phyloP scores from a whole-genome alignment of 2,329 filamentous ascomycete genomes.

The Penicillium sp. region DNA sequence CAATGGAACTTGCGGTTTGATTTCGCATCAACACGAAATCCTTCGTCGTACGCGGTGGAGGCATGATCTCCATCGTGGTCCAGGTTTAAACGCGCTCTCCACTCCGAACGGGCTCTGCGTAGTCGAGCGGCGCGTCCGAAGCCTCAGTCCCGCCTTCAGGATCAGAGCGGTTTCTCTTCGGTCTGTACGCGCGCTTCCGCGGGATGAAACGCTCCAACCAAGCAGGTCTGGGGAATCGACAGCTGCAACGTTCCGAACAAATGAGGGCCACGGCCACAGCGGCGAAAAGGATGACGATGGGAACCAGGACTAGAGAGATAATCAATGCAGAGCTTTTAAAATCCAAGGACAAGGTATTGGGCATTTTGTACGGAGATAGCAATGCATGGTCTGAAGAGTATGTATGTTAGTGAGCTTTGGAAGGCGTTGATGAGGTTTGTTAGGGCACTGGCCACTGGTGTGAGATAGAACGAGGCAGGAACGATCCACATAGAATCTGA shows the following conservation, averaged over 20 bases:
- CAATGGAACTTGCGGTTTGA: constrained; percentile 12
- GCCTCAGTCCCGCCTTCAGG: constrained; percentile 32
- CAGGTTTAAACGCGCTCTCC: constrained; percentile 27
- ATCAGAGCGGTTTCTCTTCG: constrained; percentile 34
- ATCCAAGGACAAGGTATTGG: constrained; percentile 30
- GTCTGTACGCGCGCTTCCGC: constrained; percentile 24
- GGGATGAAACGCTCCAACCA: constrained; percentile 28
- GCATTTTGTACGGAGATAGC: constrained; percentile 27
- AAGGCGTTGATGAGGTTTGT: neutral
- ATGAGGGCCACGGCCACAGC: constrained; percentile 41
- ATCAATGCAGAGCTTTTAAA: constrained; percentile 43
- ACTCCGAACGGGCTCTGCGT: constrained; percentile 23
- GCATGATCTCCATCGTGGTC: constrained; percentile 29
- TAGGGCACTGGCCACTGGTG: neutral
- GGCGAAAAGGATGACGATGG: constrained; percentile 47
- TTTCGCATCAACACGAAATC: constrained; percentile 35
- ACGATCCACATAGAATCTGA: constrained; percentile 1
- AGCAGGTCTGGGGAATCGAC: constrained; percentile 17
- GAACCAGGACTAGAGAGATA: constrained; percentile 49
- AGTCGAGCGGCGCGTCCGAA: constrained; percentile 30
- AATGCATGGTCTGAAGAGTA: constrained; percentile 4
- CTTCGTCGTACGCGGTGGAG: constrained; percentile 55
- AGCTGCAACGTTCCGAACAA: constrained; percentile 41
- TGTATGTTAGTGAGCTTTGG: neutral
- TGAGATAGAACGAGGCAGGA: neutral